These are phyloP conservation scores for Knufia petricola DNA, from an alignment of 2,329 filamentous ascomycete species.

Conservation along the genomic window DNA sequence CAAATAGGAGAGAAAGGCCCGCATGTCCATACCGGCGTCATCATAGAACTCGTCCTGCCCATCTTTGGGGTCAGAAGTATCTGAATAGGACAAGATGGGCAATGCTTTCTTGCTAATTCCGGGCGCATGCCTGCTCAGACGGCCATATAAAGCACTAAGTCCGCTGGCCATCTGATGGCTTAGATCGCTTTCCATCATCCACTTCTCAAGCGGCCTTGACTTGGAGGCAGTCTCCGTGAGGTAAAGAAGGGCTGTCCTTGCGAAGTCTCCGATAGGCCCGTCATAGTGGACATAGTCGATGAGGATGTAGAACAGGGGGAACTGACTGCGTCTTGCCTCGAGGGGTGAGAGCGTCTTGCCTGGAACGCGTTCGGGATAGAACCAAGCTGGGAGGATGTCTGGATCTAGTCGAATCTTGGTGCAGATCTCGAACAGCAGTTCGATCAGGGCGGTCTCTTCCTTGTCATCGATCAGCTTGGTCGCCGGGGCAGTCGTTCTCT, in stretches of 20 bases:
- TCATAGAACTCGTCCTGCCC: constrained; percentile 64
- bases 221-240: constrained; percentile 88
- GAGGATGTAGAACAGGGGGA: constrained; percentile 88
- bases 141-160: constrained; percentile 66
- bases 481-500: constrained; percentile 55
- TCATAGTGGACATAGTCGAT: constrained; percentile 97
- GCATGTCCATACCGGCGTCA: constrained; percentile 74
- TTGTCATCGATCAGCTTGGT: constrained; percentile 59
- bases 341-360: constrained; percentile 48
- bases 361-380: constrained; percentile 50
- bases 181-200: constrained; percentile 94
- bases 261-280: constrained; percentile 90
- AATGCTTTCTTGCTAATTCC: constrained; percentile 63
- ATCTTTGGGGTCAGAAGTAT: constrained; percentile 67
- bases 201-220: constrained; percentile 75
- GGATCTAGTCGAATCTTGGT: constrained; percentile 91
- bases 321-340: constrained; percentile 79
- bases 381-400: constrained; percentile 82
- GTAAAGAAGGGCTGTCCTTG: constrained; percentile 84
- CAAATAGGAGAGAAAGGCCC: constrained; percentile 88
- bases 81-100: constrained; percentile 76
- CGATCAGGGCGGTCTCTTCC: constrained; percentile 79
- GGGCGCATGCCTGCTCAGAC: constrained; percentile 64
- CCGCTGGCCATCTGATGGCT: constrained; percentile 96
- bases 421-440: constrained; percentile 89